phyloP scores from a whole-genome alignment of 371 early-diverging fungal species.

The Mycotypha africana region DNA sequence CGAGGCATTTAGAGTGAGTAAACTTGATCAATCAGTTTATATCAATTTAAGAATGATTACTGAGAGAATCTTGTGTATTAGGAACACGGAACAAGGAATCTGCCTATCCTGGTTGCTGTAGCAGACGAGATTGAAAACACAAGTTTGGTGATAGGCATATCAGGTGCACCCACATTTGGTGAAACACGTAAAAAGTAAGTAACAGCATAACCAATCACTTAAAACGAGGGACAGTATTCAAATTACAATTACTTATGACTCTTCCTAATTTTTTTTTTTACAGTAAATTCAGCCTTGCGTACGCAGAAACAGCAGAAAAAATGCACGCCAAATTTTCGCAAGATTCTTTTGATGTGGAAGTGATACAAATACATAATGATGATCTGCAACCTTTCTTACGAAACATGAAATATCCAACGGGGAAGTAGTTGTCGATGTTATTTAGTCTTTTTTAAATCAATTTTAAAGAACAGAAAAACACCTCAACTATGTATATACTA shows the following conservation, averaged over 20 bases:
- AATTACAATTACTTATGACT: background rate
- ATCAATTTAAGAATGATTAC: too few species aligned
- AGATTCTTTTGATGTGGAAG: constrained; percentile 68
- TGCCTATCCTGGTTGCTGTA: constrained; percentile 66
- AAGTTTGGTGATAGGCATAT: constrained; percentile 65
- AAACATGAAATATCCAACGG: too few species aligned
- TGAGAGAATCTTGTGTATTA: too few species aligned
- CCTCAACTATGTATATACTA: too few species aligned
- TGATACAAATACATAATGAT: constrained; percentile 56
- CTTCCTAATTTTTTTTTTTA: background rate
- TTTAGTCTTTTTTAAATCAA: too few species aligned
- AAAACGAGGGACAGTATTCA: too few species aligned
- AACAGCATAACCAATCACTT: background rate
- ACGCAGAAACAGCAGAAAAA: constrained; percentile 60
- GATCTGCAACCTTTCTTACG: constrained; percentile 61
- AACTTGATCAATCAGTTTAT: too few species aligned
- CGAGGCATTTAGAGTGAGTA: constrained; percentile 67
- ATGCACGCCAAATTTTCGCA: constrained; percentile 46
- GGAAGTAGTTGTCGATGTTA: too few species aligned
- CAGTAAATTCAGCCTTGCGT: constrained; percentile 70
- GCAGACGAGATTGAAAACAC: constrained; percentile 54
- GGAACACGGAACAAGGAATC: constrained; percentile 48
- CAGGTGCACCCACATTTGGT: constrained; percentile 56
- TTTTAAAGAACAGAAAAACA: too few species aligned
- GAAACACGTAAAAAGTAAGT: constrained; percentile 65